Evolutionary conservation across 164 flowering plant species (phyloP), one percentile per base, ranked within the genome.

Genomic region (Kingdonia uniflora): DNA sequence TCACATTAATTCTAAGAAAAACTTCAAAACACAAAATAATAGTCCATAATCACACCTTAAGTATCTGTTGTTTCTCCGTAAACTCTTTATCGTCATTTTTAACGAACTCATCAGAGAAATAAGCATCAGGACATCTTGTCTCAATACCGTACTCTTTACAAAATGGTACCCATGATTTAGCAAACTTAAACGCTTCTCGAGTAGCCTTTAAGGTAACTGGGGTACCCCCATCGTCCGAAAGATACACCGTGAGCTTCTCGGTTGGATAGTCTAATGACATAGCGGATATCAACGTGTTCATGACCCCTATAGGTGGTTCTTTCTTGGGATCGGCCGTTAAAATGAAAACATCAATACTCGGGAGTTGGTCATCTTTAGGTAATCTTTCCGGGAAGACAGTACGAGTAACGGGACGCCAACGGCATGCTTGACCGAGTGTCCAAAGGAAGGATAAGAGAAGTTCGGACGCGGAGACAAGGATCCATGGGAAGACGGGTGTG

Each of bases 241-340:
- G 47, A 52, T 81, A 83, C 56, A 83, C 80, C n/a, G 62, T 22
- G 6, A 86, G 74, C 73, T 78, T 83, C 44, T 78, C 75, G 1
- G 71, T 43, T 0, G 95, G 87, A 23, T 81, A 83, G 44, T 86
- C 84, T 46, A 83, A 51, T 0, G 80, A 72, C 82, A 86, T 72
- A 15, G 81, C 77, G 6, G 95, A 83, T 19, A 86, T 7, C 19
- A 83, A 76, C 1, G 90, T 86, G 75, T 81, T 86, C 82, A 81
- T 74, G 46, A 80, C 85, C 21, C 55, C 73, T 10, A 78, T 2
- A 1, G 76, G 61, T 1, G 82, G 82, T 69, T 82, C 89, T 63
- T 60, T 74, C 38, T 26, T 51, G 3, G 85, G 80, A 55, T 82
- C 89, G 0, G 80, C 80, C 0, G 84, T 82, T 70, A 75, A 80